phyloP scores from a whole-genome alignment of 345 rosid species.

The Garcia nutans region DNA sequence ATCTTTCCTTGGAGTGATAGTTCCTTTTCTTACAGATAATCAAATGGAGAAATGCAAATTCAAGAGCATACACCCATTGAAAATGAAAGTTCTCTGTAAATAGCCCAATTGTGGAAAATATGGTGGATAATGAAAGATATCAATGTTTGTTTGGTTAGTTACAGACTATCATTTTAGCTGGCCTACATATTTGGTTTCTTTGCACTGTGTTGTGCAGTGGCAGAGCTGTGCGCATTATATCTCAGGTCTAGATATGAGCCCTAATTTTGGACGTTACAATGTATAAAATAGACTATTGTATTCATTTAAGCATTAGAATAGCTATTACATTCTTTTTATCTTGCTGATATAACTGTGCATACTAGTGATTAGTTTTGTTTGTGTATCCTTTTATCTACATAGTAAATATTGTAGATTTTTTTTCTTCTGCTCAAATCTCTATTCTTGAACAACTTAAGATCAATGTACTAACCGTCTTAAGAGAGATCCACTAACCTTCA shows the following conservation, averaged over 20 bases:
- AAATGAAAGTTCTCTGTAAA: neutral
- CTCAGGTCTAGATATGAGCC: neutral
- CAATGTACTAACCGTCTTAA: no score
- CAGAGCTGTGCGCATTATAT: neutral
- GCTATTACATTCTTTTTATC: neutral
- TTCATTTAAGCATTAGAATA: neutral
- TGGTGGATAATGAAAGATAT: neutral
- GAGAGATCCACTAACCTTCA: no score
- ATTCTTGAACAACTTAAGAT: no score
- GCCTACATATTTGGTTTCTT: neutral
- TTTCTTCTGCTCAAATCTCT: no score
- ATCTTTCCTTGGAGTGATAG: neutral
- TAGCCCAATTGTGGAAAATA: neutral
- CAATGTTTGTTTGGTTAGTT: neutral
- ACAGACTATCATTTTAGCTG: neutral
- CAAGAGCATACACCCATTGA: neutral
- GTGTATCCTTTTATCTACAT: no score
- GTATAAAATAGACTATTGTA: neutral
- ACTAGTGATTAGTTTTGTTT: no score
- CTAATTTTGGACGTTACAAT: neutral
- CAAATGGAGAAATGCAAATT: neutral
- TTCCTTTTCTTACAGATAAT: conserved; percentile 11
- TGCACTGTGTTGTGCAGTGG: neutral
- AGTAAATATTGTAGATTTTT: no score
- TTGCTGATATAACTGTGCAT: neutral